These are phyloP conservation scores for Vigna nakashimae DNA, from an alignment of 306 rosid genomes.

Conservation along the genomic window DNA sequence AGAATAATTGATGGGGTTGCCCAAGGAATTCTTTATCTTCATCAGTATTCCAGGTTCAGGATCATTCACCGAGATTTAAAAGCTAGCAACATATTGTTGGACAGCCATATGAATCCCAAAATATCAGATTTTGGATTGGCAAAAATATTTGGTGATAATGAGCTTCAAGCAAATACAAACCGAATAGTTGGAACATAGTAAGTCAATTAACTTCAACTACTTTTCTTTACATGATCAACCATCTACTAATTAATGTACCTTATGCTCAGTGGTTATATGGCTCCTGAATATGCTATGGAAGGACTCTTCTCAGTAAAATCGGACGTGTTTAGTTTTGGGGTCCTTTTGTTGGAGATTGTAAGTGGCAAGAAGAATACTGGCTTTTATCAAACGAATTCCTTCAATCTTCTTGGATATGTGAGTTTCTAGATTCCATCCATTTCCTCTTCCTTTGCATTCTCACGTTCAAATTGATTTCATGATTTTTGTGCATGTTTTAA, in stretches of 20 bases:
- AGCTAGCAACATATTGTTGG: constrained; percentile 47
- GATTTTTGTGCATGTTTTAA: background rate
- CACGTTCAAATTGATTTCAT: background rate
- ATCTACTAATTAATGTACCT: background rate
- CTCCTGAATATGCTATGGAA: constrained; percentile 47
- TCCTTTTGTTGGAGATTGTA: constrained; percentile 47
- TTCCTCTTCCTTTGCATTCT: background rate
- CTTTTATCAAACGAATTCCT: constrained; percentile 38
- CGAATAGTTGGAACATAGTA: constrained; percentile 53
- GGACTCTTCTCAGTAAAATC: constrained; percentile 46
- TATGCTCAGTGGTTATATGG: constrained; percentile 37
- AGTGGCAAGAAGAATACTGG: constrained; percentile 53
- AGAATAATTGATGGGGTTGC: constrained; percentile 45
- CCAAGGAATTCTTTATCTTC: constrained; percentile 53
- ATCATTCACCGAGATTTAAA: constrained; percentile 49
- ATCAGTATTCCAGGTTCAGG: constrained; percentile 40
- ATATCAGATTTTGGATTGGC: constrained; percentile 56
- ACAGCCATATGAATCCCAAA: constrained; percentile 48
- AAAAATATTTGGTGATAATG: constrained; percentile 40
- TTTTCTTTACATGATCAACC: background rate
- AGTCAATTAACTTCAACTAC: constrained; percentile 9
- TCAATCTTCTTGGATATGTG: constrained; percentile 53
- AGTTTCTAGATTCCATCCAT: constrained; percentile 12
- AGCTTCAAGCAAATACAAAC: constrained; percentile 47
- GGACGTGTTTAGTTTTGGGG: constrained; percentile 49